Evolutionary conservation across 78 protist genomes (phyloP).

Genomic region (Planoprotostelium fungivorum): DNA sequence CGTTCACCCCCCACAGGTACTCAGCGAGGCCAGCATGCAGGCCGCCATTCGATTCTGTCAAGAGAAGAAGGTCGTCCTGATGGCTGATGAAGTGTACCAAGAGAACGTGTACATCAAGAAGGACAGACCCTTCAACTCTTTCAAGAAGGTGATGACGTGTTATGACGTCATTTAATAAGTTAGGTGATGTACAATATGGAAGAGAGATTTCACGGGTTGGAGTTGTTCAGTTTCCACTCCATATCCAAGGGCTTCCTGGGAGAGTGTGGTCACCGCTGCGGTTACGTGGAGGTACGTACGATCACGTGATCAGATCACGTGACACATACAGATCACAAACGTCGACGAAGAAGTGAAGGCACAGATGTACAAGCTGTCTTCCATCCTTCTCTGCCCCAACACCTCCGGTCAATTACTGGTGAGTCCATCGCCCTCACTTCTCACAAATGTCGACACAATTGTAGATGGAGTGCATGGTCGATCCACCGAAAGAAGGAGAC

Average conservation of each 20-base stretch:
- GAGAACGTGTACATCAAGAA: constrained; percentile 82
- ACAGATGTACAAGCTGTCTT: constrained; percentile 88
- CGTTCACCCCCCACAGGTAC: background rate
- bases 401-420: constrained; percentile 87
- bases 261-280: constrained; percentile 98
- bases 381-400: constrained; percentile 94
- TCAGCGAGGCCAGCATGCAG: constrained; percentile 37
- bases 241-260: constrained; percentile 98
- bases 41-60: constrained; percentile 68
- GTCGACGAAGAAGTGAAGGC: constrained; percentile 43
- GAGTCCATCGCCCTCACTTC: background rate
- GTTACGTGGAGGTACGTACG: constrained; percentile 85
- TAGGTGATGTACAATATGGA: constrained; percentile 21
- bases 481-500: constrained; percentile 92
- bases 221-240: constrained; percentile 93
- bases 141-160: constrained; percentile 77
- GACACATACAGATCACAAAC: constrained; percentile 8
- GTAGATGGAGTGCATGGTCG: constrained; percentile 69
- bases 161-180: background rate
- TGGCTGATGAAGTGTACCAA: constrained; percentile 99
- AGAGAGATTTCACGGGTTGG: constrained; percentile 19
- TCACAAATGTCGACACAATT: background rate
- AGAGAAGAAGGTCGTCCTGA: constrained; percentile 67
- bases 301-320: background rate
- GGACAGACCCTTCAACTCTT: constrained; percentile 80